Conservation (phyloP, 352 stramenopile species). For the Phytopythium oedochilum region DNA sequence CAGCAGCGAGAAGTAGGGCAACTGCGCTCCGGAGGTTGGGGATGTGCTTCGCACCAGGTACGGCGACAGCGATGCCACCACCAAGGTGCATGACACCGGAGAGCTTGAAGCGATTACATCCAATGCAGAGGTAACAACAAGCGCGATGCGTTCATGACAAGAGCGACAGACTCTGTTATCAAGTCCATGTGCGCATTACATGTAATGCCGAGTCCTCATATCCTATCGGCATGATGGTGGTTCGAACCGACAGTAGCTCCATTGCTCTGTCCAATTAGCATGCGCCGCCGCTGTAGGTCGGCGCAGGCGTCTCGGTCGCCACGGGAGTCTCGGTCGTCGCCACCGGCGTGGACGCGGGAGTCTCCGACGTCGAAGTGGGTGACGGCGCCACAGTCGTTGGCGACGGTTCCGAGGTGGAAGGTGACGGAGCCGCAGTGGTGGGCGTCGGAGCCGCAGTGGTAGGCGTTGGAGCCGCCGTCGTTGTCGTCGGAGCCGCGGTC, state of each 20-base stretch:
- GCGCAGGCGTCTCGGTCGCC: slow-evolving; percentile 1
- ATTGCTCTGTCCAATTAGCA: not conserved
- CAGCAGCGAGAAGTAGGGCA: not conserved
- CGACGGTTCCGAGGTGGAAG: not conserved
- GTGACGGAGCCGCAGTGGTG: not conserved
- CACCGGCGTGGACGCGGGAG: not conserved
- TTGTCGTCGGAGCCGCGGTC: slow-evolving; percentile 5
- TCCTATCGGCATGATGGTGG: too few species aligned
- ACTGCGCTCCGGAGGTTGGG: not conserved
- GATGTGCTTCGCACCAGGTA: too few species aligned
- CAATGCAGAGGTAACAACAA: too few species aligned
- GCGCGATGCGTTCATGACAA: too few species aligned
- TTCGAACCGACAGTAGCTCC: too few species aligned
- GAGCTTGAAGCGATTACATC: too few species aligned
- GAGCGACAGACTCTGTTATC: too few species aligned
- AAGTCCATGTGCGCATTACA: too few species aligned
- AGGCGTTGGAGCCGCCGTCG: slow-evolving; percentile 4
- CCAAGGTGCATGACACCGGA: too few species aligned
- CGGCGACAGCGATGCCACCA: too few species aligned
- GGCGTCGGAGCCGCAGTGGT: not conserved
- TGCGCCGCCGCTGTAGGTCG: slow-evolving; percentile 4
- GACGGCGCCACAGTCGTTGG: not conserved
- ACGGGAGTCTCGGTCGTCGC: not conserved
- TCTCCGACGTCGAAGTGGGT: not conserved
- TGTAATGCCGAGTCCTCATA: too few species aligned